Evolutionary conservation across 805 yeast species (phyloP), one percentile per base, ranked within the genome.

Genomic region (Candida xiaguanensis): DNA sequence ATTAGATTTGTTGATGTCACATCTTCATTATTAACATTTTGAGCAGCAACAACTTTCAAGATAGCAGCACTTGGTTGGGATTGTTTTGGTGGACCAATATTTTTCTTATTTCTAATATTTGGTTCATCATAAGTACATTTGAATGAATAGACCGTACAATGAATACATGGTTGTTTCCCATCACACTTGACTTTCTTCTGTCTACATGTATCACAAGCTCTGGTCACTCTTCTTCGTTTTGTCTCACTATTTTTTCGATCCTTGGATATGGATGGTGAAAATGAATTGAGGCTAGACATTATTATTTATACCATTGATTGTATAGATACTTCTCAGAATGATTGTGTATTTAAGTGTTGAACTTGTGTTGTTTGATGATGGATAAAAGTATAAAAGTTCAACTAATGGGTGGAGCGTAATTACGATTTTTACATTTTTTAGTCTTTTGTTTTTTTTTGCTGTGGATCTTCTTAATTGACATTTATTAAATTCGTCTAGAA

Each of bases 61-160:
- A 42, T 38, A 7, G 46, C 43, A 12, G 24, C 35, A 27, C 34
- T 39, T 11, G 46, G 40, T 26, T 42, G 46, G 14, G 63, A 49
- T 2, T 61, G 58, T 3, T 44, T 41, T 3, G 65, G 67, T 11
- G 58, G 55, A 2, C 59, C 62, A n/a, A 53, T 49, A 34, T 55
- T 53, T 42, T 61, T 63, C 50, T 64, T 77, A 52, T 75, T 77
- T 36, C 85, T 61, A 40, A 72, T 65, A 38, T 82, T 72, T 8
- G 95, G 91, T 52, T 85, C 87, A 53, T 84, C 85, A 56, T 88
- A 88, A 0, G 95, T 78, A 61, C 96, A 88, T 41, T 78, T 83
- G 58, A 84, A 85, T 15, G 86, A 78, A 61, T 87, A 89, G 1
- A 87, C 95, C 1, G 95, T 84, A 56, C 96, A 88, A 57, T 81